A percentile compares a stretch with the other conserved stretches of the same genome.
phyloP scores from a whole-genome alignment of 2,329 filamentous ascomycete genomes.

The Aureobasidium melanogenum region DNA sequence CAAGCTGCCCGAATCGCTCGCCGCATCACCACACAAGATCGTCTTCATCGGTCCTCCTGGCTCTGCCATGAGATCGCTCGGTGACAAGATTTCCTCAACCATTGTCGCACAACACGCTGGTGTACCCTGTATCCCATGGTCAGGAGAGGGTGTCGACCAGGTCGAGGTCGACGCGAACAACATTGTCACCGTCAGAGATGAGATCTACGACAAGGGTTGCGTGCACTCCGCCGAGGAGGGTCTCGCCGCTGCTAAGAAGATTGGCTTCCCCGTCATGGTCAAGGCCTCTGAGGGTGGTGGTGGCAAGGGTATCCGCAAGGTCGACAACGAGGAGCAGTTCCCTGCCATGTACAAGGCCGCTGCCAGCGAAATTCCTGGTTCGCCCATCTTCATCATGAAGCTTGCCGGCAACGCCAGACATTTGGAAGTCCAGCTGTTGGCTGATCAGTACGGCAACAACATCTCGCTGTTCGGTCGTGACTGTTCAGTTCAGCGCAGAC shows the following conservation, averaged over 20 bases:
- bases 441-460: conserved; percentile 99
- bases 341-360: conserved; percentile 86
- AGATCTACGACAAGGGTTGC: conserved; percentile 83
- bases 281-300: conserved; percentile 99
- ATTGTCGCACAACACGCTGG: conserved; percentile 96
- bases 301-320: conserved; percentile 98
- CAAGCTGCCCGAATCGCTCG: conserved; percentile 89
- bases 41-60: conserved; percentile 98
- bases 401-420: conserved; percentile 91
- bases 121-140: conserved; percentile 99
- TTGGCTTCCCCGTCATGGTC: conserved; percentile 99
- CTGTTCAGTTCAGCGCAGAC: conserved; percentile 94
- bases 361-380: conserved; percentile 93
- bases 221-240: conserved; percentile 85
- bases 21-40: conserved; percentile 95
- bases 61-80: conserved; percentile 95
- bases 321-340: conserved; percentile 75
- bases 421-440: conserved; percentile 92
- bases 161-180: conserved; percentile 71
- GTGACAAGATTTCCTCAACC: conserved; percentile 99
- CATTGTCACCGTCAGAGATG: conserved; percentile 84
- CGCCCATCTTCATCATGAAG: conserved; percentile 99
- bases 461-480: conserved; percentile 98
- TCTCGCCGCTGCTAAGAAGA: conserved; percentile 73
- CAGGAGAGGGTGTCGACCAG: conserved; percentile 78